phyloP scores from a whole-genome alignment of 148 eudicot genomes.

The Vaccinium darrowii region DNA sequence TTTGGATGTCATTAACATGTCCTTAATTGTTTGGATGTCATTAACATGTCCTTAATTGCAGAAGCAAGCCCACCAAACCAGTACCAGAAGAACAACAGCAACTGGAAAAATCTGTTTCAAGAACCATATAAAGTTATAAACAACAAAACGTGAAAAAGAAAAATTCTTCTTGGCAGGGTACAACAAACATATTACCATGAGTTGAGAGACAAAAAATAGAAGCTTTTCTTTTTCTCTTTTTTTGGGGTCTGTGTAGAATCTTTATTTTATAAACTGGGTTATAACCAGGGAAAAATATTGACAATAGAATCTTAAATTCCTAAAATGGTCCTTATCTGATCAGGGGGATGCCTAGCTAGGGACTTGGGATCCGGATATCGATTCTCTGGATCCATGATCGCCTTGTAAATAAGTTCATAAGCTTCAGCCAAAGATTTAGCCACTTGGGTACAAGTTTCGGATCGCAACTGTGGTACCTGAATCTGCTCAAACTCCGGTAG shows the following conservation, averaged over 20 bases:
- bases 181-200: background rate
- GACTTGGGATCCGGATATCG: slow-evolving; percentile 84
- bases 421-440: slow-evolving; percentile 75
- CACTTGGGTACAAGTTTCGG: slow-evolving; percentile 68
- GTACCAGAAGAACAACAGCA: background rate
- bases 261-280: background rate
- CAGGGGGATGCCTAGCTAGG: slow-evolving; percentile 93
- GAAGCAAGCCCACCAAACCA: background rate
- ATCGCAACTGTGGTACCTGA: slow-evolving; percentile 85
- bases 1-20: background rate
- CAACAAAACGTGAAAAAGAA: background rate
- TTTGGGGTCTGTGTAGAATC: background rate
- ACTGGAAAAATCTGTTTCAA: background rate
- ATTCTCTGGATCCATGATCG: slow-evolving; percentile 75
- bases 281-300: background rate
- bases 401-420: slow-evolving; percentile 71
- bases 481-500: slow-evolving; percentile 91
- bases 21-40: background rate
- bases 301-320: slow-evolving; percentile 54
- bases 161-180: background rate
- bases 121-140: background rate
- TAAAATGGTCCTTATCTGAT: slow-evolving; percentile 92
- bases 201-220: background rate
- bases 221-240: background rate
- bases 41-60: background rate